Percentiles rank a stretch among this genome's conserved stretches.
Evolutionary conservation across 1,139 yeast genomes (phyloP).

Genomic region (Hanseniaspora sp.): DNA sequence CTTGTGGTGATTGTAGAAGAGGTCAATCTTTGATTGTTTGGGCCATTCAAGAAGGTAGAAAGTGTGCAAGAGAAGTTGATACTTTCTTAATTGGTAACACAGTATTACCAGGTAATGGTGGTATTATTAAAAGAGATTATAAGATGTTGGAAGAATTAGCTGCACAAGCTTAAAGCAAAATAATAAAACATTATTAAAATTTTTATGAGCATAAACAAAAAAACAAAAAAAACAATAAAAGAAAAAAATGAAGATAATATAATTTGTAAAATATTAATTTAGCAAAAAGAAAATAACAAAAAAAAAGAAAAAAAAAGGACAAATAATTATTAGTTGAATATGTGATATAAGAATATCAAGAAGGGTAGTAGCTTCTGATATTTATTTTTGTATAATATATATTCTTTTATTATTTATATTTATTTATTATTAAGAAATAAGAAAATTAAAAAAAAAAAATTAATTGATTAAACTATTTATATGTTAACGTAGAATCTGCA

Average conservation of each 20-base stretch:
- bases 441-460: too few relatives aligned
- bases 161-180: conserved; percentile 32
- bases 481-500: neutral
- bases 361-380: conserved; percentile 11
- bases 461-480: neutral
- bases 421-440: neutral
- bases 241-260: neutral
- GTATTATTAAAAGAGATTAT: conserved; percentile 74
- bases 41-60: conserved; percentile 99
- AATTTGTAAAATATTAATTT: too few relatives aligned
- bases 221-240: neutral
- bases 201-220: neutral
- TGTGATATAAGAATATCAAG: neutral
- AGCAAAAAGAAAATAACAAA: too few relatives aligned
- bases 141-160: conserved; percentile 64
- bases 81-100: conserved; percentile 64
- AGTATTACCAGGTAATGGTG: conserved; percentile 86
- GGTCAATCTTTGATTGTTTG: conserved; percentile 97
- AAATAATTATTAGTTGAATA: neutral
- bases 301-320: neutral
- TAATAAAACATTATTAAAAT: neutral
- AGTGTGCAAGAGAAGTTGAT: conserved; percentile 93
- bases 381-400: neutral
- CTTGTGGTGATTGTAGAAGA: conserved; percentile 98
- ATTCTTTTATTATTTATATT: neutral